phyloP scores from a whole-genome alignment of 1,139 yeast genomes.

The Scheffersomyces titani region DNA sequence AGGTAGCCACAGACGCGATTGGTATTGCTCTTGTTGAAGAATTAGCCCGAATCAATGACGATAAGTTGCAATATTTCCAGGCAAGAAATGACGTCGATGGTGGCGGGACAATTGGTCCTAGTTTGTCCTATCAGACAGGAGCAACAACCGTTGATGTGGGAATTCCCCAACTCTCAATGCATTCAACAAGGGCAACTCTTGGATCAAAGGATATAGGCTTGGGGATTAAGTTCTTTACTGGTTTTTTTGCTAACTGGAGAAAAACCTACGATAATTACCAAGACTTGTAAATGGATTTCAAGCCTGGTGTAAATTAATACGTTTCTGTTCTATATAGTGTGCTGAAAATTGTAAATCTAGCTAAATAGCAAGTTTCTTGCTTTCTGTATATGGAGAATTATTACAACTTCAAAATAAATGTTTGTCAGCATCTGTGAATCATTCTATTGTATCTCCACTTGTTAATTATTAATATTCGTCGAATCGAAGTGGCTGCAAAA shows the following conservation, averaged over 20 bases:
- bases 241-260: slow-evolving; percentile 64
- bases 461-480: no score
- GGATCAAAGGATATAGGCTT: slow-evolving; percentile 71
- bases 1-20: slow-evolving; percentile 78
- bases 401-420: no score
- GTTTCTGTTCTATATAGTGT: neutral
- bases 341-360: no score
- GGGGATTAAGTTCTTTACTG: slow-evolving; percentile 64
- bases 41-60: slow-evolving; percentile 61
- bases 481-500: neutral
- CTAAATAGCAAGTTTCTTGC: no score
- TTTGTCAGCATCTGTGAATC: no score
- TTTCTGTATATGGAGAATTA: no score
- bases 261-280: slow-evolving; percentile 44
- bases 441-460: no score
- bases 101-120: slow-evolving; percentile 84
- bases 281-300: slow-evolving; percentile 26
- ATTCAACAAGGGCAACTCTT: slow-evolving; percentile 73
- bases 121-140: slow-evolving; percentile 64
- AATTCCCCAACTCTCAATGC: slow-evolving; percentile 79
- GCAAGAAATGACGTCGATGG: slow-evolving; percentile 71
- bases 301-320: neutral
- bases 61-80: slow-evolving; percentile 67
- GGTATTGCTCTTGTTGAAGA: slow-evolving; percentile 68
- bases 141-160: slow-evolving; percentile 79